These are phyloP conservation scores for Bacterosira constricta DNA, from an alignment of 108 stramenopile genomes.

Conservation along the genomic window DNA sequence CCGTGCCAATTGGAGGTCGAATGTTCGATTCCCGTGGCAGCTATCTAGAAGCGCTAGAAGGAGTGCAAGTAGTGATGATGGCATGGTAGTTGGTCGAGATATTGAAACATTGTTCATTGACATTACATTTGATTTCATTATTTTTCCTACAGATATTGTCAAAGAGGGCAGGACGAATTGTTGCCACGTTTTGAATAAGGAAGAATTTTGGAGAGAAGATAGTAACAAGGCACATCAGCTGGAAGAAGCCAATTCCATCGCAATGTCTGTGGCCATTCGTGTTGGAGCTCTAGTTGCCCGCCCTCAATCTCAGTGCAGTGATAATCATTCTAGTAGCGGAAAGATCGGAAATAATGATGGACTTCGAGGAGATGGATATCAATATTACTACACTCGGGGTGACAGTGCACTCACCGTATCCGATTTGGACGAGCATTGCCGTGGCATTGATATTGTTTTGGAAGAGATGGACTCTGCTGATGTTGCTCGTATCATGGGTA, in stretches of 20 bases:
- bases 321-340: background rate
- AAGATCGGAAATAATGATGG: background rate
- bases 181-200: background rate
- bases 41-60: background rate
- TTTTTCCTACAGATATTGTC: background rate
- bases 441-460: slow-evolving; percentile 1
- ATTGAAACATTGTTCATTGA: slow-evolving; percentile 1
- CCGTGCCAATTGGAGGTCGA: slow-evolving; percentile 9
- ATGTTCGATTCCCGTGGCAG: background rate
- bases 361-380: background rate
- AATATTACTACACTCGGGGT: background rate
- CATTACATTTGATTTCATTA: slow-evolving; percentile 6
- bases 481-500: background rate
- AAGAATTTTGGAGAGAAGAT: background rate
- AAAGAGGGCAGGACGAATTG: background rate
- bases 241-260: background rate
- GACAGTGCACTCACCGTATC: background rate
- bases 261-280: background rate
- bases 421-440: slow-evolving; percentile 4
- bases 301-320: background rate
- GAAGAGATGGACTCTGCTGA: slow-evolving; percentile 4
- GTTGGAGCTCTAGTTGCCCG: background rate
- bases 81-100: background rate
- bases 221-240: background rate
- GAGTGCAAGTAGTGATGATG: background rate